Evolutionary conservation across 2,329 filamentous ascomycete species (phyloP).

Genomic region (Epichloe bromicola): DNA sequence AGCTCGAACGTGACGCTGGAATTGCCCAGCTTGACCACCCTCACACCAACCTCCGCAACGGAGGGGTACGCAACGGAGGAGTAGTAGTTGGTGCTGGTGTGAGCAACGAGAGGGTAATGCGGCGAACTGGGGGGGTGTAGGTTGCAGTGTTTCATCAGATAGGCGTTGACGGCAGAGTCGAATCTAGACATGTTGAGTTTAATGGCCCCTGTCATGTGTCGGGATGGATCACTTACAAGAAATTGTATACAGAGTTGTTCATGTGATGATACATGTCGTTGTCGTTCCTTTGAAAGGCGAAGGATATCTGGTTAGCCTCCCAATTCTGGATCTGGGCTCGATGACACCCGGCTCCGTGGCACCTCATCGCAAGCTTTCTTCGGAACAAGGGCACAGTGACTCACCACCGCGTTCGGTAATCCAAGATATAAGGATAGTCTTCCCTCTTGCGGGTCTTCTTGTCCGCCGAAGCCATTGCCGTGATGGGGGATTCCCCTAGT

Average conservation of each 20-base stretch:
- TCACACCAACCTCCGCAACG: conserved; percentile 65
- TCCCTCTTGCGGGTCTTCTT: conserved; percentile 47
- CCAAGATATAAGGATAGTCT: conserved; percentile 67
- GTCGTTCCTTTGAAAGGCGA: conserved; percentile 51
- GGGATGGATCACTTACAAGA: conserved; percentile 37
- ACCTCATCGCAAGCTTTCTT: background rate
- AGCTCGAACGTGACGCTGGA: conserved; percentile 87
- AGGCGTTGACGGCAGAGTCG: conserved; percentile 82
- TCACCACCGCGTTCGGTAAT: conserved; percentile 80
- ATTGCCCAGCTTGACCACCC: conserved; percentile 72
- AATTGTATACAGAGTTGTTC: conserved; percentile 82
- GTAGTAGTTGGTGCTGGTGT: conserved; percentile 78
- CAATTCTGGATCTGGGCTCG: background rate
- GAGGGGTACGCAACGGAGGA: conserved; percentile 70
- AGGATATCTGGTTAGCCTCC: background rate
- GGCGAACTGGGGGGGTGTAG: conserved; percentile 55
- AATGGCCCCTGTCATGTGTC: too few relatives aligned
- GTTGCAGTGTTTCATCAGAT: conserved; percentile 66
- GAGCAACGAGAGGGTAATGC: conserved; percentile 74
- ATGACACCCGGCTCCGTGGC: too few relatives aligned
- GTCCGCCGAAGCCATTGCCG: conserved; percentile 1
- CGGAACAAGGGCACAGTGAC: conserved; percentile 7
- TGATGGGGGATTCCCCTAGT: background rate
- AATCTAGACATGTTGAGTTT: conserved; percentile 36
- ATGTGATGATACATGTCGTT: conserved; percentile 94